Evolutionary conservation across 306 rosid species (phyloP).

Genomic region (Sophora flavescens): DNA sequence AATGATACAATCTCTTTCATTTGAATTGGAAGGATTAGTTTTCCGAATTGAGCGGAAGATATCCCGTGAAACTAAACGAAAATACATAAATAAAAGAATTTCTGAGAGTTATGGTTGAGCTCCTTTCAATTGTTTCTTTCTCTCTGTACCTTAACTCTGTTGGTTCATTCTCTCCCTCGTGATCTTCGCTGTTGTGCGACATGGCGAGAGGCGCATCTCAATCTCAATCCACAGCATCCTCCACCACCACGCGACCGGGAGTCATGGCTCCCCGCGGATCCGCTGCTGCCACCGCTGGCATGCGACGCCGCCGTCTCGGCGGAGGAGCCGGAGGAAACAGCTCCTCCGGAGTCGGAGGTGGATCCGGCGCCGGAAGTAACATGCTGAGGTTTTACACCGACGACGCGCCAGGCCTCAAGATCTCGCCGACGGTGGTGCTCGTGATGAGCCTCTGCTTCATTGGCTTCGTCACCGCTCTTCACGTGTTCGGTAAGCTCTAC

Average conservation of each 20-base stretch:
- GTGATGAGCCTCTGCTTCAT: slow-evolving; percentile 82
- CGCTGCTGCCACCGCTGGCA: slow-evolving; percentile 70
- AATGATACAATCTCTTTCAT: too few relatives aligned
- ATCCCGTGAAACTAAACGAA: too few relatives aligned
- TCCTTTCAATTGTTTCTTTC: too few relatives aligned
- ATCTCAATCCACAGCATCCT: slow-evolving; percentile 61
- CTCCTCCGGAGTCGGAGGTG: slow-evolving; percentile 44
- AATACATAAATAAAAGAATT: too few relatives aligned
- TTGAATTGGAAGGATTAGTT: too few relatives aligned
- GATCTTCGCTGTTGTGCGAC: slow-evolving; percentile 17
- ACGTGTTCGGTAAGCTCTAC: slow-evolving; percentile 69
- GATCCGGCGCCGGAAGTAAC: slow-evolving; percentile 58
- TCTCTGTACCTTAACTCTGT: not conserved
- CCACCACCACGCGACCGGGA: slow-evolving; percentile 57
- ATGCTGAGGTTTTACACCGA: slow-evolving; percentile 82
- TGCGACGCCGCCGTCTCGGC: slow-evolving; percentile 67
- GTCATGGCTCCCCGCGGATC: slow-evolving; percentile 73
- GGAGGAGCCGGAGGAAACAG: slow-evolving; percentile 16
- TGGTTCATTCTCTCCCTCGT: not conserved
- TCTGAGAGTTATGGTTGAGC: too few relatives aligned
- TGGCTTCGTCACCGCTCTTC: slow-evolving; percentile 75
- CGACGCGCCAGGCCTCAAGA: slow-evolving; percentile 78
- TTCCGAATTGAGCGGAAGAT: too few relatives aligned
- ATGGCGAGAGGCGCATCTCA: slow-evolving; percentile 77
- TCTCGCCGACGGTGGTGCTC: slow-evolving; percentile 69